These are phyloP conservation scores for Stephania yunnanensis DNA, from an alignment of 164 flowering plant species.

Conservation along the genomic window DNA sequence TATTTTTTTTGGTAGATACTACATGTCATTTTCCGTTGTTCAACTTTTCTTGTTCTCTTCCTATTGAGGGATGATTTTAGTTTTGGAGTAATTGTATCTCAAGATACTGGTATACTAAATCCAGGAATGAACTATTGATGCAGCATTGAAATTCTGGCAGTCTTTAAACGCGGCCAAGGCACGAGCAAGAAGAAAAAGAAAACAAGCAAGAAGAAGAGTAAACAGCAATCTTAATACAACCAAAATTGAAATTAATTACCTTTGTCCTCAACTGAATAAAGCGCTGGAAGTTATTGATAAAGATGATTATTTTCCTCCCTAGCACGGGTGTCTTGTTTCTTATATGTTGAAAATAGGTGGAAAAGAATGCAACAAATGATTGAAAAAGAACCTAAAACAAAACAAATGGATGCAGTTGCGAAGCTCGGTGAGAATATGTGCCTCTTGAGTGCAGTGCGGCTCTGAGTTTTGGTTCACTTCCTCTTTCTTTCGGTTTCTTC, in stretches of 20 bases:
- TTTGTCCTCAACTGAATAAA: constrained; percentile 1
- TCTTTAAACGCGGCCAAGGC: constrained; percentile 59
- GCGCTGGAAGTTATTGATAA: neutral
- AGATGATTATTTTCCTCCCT: constrained; percentile 3
- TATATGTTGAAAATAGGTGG: constrained; percentile 9
- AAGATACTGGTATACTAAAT: neutral
- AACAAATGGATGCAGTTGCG: neutral
- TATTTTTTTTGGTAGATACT: too few relatives aligned
- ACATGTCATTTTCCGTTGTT: neutral
- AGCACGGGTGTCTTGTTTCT: constrained; percentile 10
- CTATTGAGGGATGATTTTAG: neutral
- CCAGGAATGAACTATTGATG: constrained; percentile 21
- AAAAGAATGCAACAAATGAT: constrained; percentile 29
- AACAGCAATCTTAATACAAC: constrained; percentile 2
- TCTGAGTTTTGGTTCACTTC: constrained; percentile 17
- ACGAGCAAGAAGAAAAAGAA: constrained; percentile 47
- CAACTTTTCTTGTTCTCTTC: neutral
- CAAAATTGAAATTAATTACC: neutral
- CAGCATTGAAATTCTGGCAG: constrained; percentile 91
- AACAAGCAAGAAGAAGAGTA: constrained; percentile 52
- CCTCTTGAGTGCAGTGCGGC: neutral
- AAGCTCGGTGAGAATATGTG: constrained; percentile 14
- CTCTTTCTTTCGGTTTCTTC: constrained; percentile 37
- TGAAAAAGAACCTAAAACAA: neutral
- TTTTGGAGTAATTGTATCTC: neutral